phyloP scores from a whole-genome alignment of 805 yeast species.

The Yarrowia osloensis region DNA sequence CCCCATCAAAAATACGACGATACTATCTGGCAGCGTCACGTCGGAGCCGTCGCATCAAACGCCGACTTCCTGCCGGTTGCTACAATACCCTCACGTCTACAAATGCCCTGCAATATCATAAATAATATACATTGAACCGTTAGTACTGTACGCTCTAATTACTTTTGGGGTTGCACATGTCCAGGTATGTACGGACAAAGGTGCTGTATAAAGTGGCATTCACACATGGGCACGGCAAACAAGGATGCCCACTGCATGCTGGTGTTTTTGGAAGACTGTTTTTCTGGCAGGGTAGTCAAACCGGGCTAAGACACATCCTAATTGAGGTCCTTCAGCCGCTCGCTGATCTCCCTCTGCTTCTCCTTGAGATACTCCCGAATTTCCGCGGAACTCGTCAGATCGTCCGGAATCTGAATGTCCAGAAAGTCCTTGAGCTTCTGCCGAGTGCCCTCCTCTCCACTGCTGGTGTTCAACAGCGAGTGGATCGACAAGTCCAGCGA shows the following conservation, averaged over 20 bases:
- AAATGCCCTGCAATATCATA: not conserved
- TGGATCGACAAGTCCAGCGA: slow-evolving; percentile 24
- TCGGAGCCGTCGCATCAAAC: not conserved
- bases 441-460: slow-evolving; percentile 8
- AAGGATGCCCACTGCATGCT: not conserved
- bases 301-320: not conserved
- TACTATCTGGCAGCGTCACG: not conserved
- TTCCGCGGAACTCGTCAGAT: slow-evolving; percentile 38
- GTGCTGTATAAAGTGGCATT: not conserved
- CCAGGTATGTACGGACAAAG: not conserved
- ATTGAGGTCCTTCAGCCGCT: slow-evolving; percentile 37
- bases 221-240: not conserved
- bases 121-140: slow-evolving; percentile 25
- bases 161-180: slow-evolving; percentile 17
- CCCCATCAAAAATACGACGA: not conserved
- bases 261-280: not conserved
- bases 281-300: not conserved
- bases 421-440: slow-evolving; percentile 26
- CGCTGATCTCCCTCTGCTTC: slow-evolving; percentile 42
- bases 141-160: slow-evolving; percentile 21
- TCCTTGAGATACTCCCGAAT: slow-evolving; percentile 42
- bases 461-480: slow-evolving; percentile 19
- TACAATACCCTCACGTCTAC: not conserved
- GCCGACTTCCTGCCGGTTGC: not conserved
- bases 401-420: slow-evolving; percentile 36